Conservation (phyloP, 176 grass and related monocot species). For the Otatea glauca region DNA sequence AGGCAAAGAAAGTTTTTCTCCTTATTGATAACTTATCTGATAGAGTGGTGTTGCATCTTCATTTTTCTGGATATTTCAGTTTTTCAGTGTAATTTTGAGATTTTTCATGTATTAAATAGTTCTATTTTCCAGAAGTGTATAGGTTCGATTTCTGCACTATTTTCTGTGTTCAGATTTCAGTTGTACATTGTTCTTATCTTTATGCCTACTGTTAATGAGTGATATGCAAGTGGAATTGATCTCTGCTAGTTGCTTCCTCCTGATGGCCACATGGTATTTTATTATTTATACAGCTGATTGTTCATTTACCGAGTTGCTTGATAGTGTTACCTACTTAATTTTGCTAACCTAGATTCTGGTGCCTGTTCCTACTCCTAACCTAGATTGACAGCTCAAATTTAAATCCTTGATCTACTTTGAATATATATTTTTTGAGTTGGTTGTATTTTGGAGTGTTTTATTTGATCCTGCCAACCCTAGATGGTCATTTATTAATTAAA, state of each 20-base stretch:
- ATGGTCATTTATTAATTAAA: neutral
- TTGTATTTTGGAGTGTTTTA: neutral
- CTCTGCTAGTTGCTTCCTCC: neutral
- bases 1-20: neutral
- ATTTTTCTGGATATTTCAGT: neutral
- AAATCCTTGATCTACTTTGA: neutral
- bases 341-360: conserved; percentile 1
- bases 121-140: neutral
- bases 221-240: conserved; percentile 6
- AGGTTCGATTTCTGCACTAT: conserved; percentile 19
- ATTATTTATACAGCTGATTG: neutral
- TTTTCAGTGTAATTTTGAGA: conserved; percentile 17
- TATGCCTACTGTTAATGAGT: conserved; percentile 15
- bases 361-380: neutral
- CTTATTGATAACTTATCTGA: neutral
- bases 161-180: conserved; percentile 2
- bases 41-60: neutral
- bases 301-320: conserved; percentile 16
- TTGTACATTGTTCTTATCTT: conserved; percentile 25
- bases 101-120: neutral
- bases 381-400: neutral
- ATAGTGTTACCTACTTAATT: neutral
- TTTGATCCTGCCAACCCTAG: conserved; percentile 11
- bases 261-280: conserved; percentile 1
- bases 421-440: neutral